Percentiles rank a stretch among this genome's conserved stretches.
Conservation (phyloP, 1,139 yeast species). For the Lodderomyces parapsilosis region DNA sequence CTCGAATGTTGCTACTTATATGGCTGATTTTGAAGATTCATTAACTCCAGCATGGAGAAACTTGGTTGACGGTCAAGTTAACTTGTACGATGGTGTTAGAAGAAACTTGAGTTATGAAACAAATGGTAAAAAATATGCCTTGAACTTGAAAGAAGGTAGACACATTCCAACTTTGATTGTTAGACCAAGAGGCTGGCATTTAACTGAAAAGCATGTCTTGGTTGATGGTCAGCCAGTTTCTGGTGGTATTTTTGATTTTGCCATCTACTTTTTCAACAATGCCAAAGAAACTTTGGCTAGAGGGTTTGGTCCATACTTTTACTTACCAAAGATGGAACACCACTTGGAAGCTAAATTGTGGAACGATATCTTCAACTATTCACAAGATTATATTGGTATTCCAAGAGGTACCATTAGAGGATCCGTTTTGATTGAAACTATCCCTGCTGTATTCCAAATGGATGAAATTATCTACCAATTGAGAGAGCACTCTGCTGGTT, state of each 20-base stretch:
- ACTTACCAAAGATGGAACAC: constrained; percentile 80
- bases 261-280: constrained; percentile 71
- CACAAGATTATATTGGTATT: constrained; percentile 67
- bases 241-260: constrained; percentile 77
- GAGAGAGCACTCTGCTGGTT: constrained; percentile 72
- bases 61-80: constrained; percentile 85
- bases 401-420: constrained; percentile 75
- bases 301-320: constrained; percentile 77
- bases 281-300: constrained; percentile 58
- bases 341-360: constrained; percentile 77
- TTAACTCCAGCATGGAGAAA: constrained; percentile 95
- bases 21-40: constrained; percentile 95
- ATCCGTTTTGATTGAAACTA: constrained; percentile 75
- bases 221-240: constrained; percentile 76
- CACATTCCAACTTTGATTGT: constrained; percentile 71
- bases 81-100: constrained; percentile 84
- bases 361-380: constrained; percentile 69
- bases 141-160: constrained; percentile 48
- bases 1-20: constrained; percentile 84
- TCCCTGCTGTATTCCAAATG: constrained; percentile 78
- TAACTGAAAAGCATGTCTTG: constrained; percentile 67
- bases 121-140: constrained; percentile 60
- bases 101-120: constrained; percentile 57
- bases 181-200: constrained; percentile 88
- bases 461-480: constrained; percentile 77